Evolutionary conservation across 352 stramenopile species (phyloP).

Genomic region (Phytophthora agathidicida): DNA sequence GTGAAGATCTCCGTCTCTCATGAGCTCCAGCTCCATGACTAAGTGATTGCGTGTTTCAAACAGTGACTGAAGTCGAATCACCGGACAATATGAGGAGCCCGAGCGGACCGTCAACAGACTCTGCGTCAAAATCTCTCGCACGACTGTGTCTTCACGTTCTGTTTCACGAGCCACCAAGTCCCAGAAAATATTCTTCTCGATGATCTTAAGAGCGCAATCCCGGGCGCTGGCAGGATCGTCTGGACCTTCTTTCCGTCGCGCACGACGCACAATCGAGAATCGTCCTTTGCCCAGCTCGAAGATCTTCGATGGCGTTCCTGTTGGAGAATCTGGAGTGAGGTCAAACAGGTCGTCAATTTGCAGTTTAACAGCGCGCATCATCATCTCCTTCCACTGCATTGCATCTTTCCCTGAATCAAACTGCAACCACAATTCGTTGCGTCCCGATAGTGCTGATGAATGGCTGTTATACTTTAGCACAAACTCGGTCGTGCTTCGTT

Average conservation of each 20-base stretch:
- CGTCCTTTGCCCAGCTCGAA: conserved; percentile 85
- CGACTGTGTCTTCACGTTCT: conserved; percentile 85
- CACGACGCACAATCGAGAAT: conserved; percentile 76
- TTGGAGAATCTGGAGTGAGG: conserved; percentile 52
- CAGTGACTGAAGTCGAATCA: conserved; percentile 82
- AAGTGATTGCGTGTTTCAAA: conserved; percentile 83
- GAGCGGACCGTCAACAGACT: conserved; percentile 76
- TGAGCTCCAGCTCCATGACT: conserved; percentile 85
- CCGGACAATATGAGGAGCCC: conserved; percentile 59
- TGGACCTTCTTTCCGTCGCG: conserved; percentile 39
- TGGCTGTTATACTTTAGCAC: conserved; percentile 63
- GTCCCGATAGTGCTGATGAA: conserved; percentile 50
- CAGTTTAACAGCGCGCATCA: conserved; percentile 45
- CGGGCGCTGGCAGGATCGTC: conserved; percentile 17
- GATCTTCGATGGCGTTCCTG: conserved; percentile 38
- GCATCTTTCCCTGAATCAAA: conserved; percentile 58
- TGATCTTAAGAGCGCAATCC: conserved; percentile 91
- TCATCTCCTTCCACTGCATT: conserved; percentile 43
- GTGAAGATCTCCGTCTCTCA: conserved; percentile 87
- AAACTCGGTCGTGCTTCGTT: conserved; percentile 58
- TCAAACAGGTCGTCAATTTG: conserved; percentile 77
- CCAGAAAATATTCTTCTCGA: conserved; percentile 93
- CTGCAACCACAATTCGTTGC: conserved; percentile 69
- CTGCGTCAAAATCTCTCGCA: conserved; percentile 85
- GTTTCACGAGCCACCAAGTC: conserved; percentile 89